phyloP scores from a whole-genome alignment of 2,329 filamentous ascomycete genomes.

The Xylaria hypoxylon region DNA sequence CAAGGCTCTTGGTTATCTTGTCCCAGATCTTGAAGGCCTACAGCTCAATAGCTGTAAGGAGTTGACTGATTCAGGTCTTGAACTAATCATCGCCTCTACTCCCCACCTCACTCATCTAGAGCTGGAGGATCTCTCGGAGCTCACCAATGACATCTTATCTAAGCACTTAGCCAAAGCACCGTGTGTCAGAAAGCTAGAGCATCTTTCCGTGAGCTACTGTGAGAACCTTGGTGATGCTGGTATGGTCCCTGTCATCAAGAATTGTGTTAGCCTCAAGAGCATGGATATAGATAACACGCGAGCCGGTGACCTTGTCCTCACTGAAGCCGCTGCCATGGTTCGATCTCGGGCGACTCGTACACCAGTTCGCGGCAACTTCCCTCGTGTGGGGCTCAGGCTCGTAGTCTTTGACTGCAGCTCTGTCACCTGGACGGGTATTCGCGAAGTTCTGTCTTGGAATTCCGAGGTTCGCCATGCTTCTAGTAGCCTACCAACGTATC shows the following conservation, averaged over 20 bases:
- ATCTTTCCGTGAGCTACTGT: slow-evolving; percentile 91
- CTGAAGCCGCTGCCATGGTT: slow-evolving; percentile 86
- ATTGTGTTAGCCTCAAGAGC: slow-evolving; percentile 74
- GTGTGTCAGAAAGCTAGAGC: slow-evolving; percentile 76
- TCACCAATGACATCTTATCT: slow-evolving; percentile 80
- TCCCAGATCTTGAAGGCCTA: slow-evolving; percentile 84
- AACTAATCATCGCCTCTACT: slow-evolving; percentile 77
- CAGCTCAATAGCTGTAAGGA: slow-evolving; percentile 82
- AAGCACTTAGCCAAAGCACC: slow-evolving; percentile 81
- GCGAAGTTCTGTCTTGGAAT: slow-evolving; percentile 87
- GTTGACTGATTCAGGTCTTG: slow-evolving; percentile 79
- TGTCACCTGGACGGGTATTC: slow-evolving; percentile 91
- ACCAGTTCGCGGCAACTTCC: slow-evolving; percentile 55
- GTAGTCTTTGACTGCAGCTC: slow-evolving; percentile 92
- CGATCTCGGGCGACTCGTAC: slow-evolving; percentile 68
- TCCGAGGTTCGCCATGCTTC: slow-evolving; percentile 73
- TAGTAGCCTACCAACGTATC: slow-evolving; percentile 64
- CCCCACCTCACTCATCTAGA: slow-evolving; percentile 87
- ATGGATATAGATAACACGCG: slow-evolving; percentile 94
- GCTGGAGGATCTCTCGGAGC: slow-evolving; percentile 81
- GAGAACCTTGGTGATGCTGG: slow-evolving; percentile 85
- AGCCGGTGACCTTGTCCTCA: slow-evolving; percentile 85
- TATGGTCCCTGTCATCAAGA: slow-evolving; percentile 84
- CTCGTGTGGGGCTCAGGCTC: slow-evolving; percentile 75
- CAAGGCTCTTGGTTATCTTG: slow-evolving; percentile 76